phyloP scores from a whole-genome alignment of 1,284 basidiomycete species.

The Tranzscheliella williamsii region DNA sequence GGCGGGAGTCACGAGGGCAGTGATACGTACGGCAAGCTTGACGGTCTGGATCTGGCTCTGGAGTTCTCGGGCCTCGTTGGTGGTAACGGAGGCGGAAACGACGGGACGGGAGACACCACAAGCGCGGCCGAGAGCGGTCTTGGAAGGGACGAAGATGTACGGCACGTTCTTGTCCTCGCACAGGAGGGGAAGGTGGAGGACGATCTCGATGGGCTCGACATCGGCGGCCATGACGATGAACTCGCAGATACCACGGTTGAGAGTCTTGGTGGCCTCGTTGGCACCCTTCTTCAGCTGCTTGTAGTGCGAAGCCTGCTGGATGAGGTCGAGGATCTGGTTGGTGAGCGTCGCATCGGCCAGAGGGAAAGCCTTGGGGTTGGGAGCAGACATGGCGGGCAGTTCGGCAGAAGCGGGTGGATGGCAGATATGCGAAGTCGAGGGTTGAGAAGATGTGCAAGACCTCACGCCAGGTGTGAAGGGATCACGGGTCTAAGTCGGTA shows the following conservation, averaged over 20 bases:
- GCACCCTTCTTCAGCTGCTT: slow-evolving; percentile 98
- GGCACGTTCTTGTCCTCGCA: slow-evolving; percentile 99
- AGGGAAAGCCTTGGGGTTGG: slow-evolving; percentile 85
- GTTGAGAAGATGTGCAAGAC: slow-evolving; percentile 13
- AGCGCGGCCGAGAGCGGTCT: slow-evolving; percentile 91
- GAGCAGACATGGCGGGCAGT: slow-evolving; percentile 40
- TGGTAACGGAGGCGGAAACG: slow-evolving; percentile 91
- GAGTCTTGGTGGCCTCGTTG: slow-evolving; percentile 92
- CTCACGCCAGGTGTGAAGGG: slow-evolving; percentile 41
- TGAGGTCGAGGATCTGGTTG: slow-evolving; percentile 76
- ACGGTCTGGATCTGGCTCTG: slow-evolving; percentile 85
- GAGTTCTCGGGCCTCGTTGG: slow-evolving; percentile 91
- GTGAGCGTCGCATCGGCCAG: slow-evolving; percentile 85
- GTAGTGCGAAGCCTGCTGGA: slow-evolving; percentile 70
- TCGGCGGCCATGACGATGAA: slow-evolving; percentile 94
- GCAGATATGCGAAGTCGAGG: no score
- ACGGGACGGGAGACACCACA: slow-evolving; percentile 95
- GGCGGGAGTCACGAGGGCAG: background rate
- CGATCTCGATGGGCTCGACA: slow-evolving; percentile 92
- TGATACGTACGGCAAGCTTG: slow-evolving; percentile 66
- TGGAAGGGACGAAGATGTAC: slow-evolving; percentile 91
- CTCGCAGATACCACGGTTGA: slow-evolving; percentile 98
- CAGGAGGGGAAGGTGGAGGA: slow-evolving; percentile 92
- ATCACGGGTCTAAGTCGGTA: slow-evolving; percentile 34
- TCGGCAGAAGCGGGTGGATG: no score